Evolutionary conservation across 352 stramenopile genomes (phyloP).

Genomic region (Globisporangium perplexum): DNA sequence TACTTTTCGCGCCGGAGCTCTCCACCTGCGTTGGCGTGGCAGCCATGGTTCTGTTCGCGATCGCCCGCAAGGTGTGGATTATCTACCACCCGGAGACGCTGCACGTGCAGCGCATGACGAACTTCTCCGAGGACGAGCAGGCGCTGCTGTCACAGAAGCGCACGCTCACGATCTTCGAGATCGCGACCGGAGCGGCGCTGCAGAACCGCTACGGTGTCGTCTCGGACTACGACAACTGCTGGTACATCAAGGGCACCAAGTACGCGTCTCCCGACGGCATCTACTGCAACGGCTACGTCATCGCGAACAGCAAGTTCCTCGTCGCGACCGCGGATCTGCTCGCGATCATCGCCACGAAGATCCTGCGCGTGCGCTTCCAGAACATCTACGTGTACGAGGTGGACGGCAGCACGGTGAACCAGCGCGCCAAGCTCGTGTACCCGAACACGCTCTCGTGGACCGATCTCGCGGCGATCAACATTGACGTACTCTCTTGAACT

Average conservation of each 20-base stretch:
- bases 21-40: no score
- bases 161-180: background rate
- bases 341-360: background rate
- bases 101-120: background rate
- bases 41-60: no score
- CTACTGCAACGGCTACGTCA: background rate
- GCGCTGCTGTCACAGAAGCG: background rate
- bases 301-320: background rate
- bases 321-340: background rate
- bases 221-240: background rate
- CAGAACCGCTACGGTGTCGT: background rate
- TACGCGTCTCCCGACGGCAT: background rate
- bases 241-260: background rate
- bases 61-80: no score
- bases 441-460: no score
- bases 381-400: background rate
- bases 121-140: background rate
- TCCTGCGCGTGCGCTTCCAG: background rate
- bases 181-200: background rate
- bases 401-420: background rate
- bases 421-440: no score
- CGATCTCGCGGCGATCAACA: no score
- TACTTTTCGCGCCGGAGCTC: no score
- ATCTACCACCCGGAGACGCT: no score
- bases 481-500: no score